phyloP scores from a whole-genome alignment of 2,329 filamentous ascomycete genomes.

The Sporothrix euskadiensis region DNA sequence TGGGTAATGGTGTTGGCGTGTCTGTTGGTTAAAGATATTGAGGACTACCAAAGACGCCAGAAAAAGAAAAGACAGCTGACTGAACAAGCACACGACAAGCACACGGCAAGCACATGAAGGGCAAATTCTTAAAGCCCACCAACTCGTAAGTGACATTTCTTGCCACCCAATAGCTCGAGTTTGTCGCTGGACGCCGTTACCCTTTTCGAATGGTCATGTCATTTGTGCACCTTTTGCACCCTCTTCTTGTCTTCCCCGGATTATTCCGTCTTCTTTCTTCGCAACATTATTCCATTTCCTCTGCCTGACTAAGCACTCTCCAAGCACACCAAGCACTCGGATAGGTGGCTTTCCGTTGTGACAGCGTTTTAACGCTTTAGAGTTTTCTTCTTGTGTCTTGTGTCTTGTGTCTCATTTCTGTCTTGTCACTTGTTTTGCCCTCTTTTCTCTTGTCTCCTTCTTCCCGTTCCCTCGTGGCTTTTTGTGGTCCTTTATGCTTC shows the following conservation, averaged over 20 bases:
- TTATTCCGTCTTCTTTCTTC: not conserved
- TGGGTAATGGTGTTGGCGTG: not conserved
- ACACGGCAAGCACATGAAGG: not conserved
- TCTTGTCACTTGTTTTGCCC: not conserved
- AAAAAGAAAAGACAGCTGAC: not conserved
- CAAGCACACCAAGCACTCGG: not conserved
- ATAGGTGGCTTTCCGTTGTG: not conserved
- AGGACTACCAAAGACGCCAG: not conserved
- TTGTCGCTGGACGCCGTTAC: not conserved
- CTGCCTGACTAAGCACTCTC: not conserved
- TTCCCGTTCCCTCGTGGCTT: slow-evolving; percentile 1
- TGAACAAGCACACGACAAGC: not conserved
- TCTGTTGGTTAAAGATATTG: not conserved
- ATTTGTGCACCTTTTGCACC: not conserved
- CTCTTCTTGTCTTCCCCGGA: not conserved
- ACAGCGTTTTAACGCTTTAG: not conserved
- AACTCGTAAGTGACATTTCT: not conserved
- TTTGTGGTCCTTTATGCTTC: not conserved
- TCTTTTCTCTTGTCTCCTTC: not conserved
- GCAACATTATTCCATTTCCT: not conserved
- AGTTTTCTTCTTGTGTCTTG: not conserved
- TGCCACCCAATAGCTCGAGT: not conserved
- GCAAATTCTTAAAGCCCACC: not conserved
- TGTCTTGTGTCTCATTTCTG: not conserved
- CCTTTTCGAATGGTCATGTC: not conserved